Evolutionary conservation across 2,329 filamentous ascomycete genomes (phyloP).

Genomic region (Colletotrichum tofieldiae): DNA sequence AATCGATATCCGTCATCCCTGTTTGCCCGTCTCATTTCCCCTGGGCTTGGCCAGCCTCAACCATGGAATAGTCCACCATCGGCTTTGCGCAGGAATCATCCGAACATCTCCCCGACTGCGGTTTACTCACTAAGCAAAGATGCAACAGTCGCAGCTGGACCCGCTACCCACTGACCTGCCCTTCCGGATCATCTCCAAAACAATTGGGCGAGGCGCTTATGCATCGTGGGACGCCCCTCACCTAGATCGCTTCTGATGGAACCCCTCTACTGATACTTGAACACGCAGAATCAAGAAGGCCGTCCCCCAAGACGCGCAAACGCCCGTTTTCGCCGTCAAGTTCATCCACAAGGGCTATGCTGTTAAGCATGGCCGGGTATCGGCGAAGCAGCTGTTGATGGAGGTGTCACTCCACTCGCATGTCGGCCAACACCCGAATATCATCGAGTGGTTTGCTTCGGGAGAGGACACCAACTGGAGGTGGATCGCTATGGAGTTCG

Average conservation of each 20-base stretch:
- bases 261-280: conserved; percentile 29
- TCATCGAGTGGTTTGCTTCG: conserved; percentile 92
- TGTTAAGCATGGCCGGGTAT: conserved; percentile 88
- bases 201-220: conserved; percentile 96
- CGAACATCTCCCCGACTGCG: conserved; percentile 13
- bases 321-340: conserved; percentile 95
- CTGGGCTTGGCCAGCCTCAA: conserved; percentile 15
- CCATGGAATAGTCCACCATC: conserved; percentile 31
- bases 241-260: conserved; percentile 3
- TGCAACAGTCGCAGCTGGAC: conserved; percentile 87
- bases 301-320: conserved; percentile 76
- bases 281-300: conserved; percentile 89
- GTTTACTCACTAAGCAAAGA: conserved; percentile 47
- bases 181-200: conserved; percentile 95
- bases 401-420: conserved; percentile 93
- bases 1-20: conserved; percentile 31
- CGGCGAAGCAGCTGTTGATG: conserved; percentile 89
- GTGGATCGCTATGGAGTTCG: conserved; percentile 99
- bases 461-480: conserved; percentile 91
- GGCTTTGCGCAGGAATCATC: conserved; percentile 24
- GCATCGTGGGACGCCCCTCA: conserved; percentile 78
- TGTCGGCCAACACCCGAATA: conserved; percentile 90
- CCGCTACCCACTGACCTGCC: conserved; percentile 88
- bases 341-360: conserved; percentile 99
- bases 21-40: conserved; percentile 33